phyloP scores from a whole-genome alignment of 805 yeast genomes.

The Ascoidea asiatica region DNA sequence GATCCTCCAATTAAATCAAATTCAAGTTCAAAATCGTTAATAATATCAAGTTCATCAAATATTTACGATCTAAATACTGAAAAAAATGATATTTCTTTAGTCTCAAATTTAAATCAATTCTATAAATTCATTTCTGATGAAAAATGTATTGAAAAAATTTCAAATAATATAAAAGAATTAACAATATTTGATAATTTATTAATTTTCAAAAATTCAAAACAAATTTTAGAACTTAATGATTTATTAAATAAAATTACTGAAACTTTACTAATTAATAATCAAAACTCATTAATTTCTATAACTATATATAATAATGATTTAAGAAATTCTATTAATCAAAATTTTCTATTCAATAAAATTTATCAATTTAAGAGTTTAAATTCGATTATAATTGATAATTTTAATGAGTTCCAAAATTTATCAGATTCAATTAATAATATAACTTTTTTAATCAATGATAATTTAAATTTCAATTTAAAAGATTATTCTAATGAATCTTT shows the following conservation, averaged over 20 bases:
- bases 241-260: background rate
- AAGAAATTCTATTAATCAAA: constrained; percentile 2
- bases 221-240: too few relatives aligned
- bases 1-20: too few relatives aligned
- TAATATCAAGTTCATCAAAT: too few relatives aligned
- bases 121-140: too few relatives aligned
- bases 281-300: background rate
- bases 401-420: constrained; percentile 11
- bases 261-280: background rate
- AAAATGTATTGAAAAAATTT: too few relatives aligned
- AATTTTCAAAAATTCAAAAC: too few relatives aligned
- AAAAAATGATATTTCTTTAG: too few relatives aligned
- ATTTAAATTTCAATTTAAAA: constrained; percentile 2
- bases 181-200: background rate
- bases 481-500: background rate
- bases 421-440: constrained; percentile 12
- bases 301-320: constrained; percentile 1
- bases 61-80: too few relatives aligned
- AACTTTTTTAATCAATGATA: constrained; percentile 5
- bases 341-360: constrained; percentile 3
- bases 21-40: too few relatives aligned
- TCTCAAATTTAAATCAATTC: too few relatives aligned
- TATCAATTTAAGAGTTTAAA: constrained; percentile 5
- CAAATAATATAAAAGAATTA: background rate
- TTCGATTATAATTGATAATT: constrained; percentile 11